A percentile compares a stretch with the other conserved stretches of the same genome.
phyloP scores from a whole-genome alignment of 495 filamentous ascomycete species.

The Xylaria telfairii region DNA sequence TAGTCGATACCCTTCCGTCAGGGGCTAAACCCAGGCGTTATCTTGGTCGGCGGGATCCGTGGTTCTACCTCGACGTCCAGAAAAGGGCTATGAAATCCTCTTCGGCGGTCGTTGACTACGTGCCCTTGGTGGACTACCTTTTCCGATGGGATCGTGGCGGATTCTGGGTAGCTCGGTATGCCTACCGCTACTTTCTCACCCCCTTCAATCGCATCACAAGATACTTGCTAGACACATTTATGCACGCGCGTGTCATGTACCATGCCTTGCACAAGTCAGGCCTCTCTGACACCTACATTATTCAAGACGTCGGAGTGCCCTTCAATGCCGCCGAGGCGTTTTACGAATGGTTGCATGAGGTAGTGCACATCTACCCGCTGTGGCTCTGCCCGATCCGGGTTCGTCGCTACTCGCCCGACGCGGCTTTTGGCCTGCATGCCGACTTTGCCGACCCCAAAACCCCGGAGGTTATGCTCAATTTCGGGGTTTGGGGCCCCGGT shows the following conservation, averaged over 20 bases:
- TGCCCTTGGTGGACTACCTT: slow-evolving; percentile 61
- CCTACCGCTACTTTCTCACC: slow-evolving; percentile 57
- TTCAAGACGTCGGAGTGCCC: slow-evolving; percentile 63
- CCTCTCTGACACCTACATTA: slow-evolving; percentile 47
- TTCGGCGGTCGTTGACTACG: slow-evolving; percentile 33
- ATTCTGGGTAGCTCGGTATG: slow-evolving; percentile 63
- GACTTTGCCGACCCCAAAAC: slow-evolving; percentile 39
- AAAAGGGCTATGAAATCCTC: slow-evolving; percentile 26
- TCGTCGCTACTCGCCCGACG: slow-evolving; percentile 42
- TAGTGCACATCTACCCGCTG: slow-evolving; percentile 56
- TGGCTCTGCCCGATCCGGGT: slow-evolving; percentile 62
- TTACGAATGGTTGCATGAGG: slow-evolving; percentile 46
- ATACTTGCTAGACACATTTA: slow-evolving; percentile 56
- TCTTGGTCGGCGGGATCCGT: slow-evolving; percentile 51
- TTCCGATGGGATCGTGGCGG: slow-evolving; percentile 68
- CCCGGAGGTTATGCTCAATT: slow-evolving; percentile 48
- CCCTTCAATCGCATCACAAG: slow-evolving; percentile 62
- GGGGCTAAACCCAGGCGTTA: slow-evolving; percentile 45
- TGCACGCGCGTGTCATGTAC: slow-evolving; percentile 65
- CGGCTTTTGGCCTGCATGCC: slow-evolving; percentile 45
- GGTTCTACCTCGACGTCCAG: slow-evolving; percentile 60
- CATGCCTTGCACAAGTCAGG: slow-evolving; percentile 59
- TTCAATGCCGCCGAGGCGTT: slow-evolving; percentile 48
- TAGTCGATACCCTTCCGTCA: slow-evolving; percentile 46
- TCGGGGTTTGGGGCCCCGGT: slow-evolving; percentile 55